Evolutionary conservation across 1,284 basidiomycete genomes (phyloP).

Genomic region (Pholiota adiposa): DNA sequence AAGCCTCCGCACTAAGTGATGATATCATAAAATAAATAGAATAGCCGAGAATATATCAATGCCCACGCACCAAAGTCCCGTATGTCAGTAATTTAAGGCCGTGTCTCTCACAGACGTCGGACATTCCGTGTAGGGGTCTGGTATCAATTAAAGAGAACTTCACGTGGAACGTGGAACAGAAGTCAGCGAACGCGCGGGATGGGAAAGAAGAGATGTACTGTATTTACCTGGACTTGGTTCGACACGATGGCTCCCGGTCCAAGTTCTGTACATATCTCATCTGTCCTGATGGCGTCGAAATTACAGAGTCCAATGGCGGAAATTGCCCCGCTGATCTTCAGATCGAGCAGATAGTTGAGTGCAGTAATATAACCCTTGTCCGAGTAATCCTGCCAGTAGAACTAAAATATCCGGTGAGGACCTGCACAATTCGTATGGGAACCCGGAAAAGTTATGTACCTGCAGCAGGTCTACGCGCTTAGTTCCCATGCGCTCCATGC

Average conservation of each 20-base stretch:
- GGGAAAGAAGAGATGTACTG: slow-evolving; percentile 13
- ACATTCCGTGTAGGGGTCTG: slow-evolving; percentile 76
- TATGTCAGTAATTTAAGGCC: slow-evolving; percentile 79
- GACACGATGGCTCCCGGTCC: slow-evolving; percentile 74
- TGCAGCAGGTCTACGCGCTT: slow-evolving; percentile 65
- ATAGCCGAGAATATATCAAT: slow-evolving; percentile 1
- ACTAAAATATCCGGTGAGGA: slow-evolving; percentile 42
- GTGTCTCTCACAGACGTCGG: slow-evolving; percentile 74
- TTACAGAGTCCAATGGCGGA: slow-evolving; percentile 77
- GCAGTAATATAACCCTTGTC: slow-evolving; percentile 71
- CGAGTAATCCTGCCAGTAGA: slow-evolving; percentile 82
- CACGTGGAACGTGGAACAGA: slow-evolving; percentile 5
- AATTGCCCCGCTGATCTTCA: slow-evolving; percentile 66
- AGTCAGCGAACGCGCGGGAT: slow-evolving; percentile 1
- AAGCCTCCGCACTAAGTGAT: slow-evolving; percentile 76
- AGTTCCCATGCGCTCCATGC: slow-evolving; percentile 54
- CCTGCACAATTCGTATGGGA: neutral
- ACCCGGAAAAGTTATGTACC: slow-evolving; percentile 20
- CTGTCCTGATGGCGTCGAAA: slow-evolving; percentile 74
- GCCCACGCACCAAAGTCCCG: slow-evolving; percentile 69
- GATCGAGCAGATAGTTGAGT: slow-evolving; percentile 59
- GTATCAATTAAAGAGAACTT: slow-evolving; percentile 84
- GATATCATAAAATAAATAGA: slow-evolving; percentile 17
- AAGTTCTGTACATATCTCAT: slow-evolving; percentile 76
- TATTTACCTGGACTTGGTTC: slow-evolving; percentile 78